These are phyloP conservation scores for Camelina hispida DNA, from an alignment of 345 rosid species.

Conservation along the genomic window DNA sequence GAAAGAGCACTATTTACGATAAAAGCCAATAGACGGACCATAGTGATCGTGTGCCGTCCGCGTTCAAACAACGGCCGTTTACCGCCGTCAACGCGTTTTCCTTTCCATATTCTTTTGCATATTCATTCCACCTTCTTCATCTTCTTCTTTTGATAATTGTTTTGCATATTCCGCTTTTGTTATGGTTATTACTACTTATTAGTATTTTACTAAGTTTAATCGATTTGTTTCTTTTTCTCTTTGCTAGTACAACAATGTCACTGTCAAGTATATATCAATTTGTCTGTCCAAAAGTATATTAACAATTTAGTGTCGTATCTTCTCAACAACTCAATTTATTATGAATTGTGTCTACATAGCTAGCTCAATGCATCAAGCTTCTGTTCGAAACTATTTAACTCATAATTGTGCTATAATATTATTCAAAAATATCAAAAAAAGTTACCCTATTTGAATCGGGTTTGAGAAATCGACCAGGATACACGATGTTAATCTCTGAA, in stretches of 20 bases:
- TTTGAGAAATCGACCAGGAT: neutral
- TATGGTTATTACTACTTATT: neutral
- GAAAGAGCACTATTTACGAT: slow-evolving; percentile 26
- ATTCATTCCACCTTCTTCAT: neutral
- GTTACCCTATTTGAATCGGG: neutral
- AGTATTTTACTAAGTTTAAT: neutral
- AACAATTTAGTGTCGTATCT: neutral
- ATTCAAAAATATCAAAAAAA: too few species aligned
- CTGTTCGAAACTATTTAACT: too few species aligned
- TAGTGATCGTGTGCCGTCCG: slow-evolving; percentile 36
- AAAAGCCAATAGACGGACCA: neutral
- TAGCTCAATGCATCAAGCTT: too few species aligned
- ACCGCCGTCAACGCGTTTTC: slow-evolving; percentile 43
- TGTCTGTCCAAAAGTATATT: neutral
- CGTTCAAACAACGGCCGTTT: slow-evolving; percentile 32
- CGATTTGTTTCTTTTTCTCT: neutral
- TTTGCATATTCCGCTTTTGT: neutral
- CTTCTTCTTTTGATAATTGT: neutral
- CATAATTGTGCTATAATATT: too few species aligned
- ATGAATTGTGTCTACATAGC: neutral
- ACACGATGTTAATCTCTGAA: neutral
- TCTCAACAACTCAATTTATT: neutral
- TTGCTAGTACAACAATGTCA: neutral
- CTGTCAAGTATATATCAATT: neutral
- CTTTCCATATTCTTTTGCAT: slow-evolving; percentile 6